Evolutionary conservation across 2,329 filamentous ascomycete species (phyloP).

Genomic region (Penicillium frequentans): DNA sequence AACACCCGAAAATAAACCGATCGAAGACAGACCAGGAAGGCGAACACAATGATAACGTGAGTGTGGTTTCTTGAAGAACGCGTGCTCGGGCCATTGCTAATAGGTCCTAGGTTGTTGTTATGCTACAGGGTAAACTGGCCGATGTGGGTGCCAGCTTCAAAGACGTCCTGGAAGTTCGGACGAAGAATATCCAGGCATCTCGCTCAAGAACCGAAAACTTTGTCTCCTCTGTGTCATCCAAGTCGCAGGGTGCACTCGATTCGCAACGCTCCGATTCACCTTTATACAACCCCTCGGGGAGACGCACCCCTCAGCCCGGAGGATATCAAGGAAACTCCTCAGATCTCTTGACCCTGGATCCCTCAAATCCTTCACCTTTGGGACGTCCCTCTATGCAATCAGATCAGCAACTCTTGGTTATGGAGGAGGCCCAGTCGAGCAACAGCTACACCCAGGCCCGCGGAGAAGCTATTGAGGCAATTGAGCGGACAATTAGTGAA

Average conservation of each 20-base stretch:
- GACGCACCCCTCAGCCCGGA: conserved; percentile 60
- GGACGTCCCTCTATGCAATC: conserved; percentile 57
- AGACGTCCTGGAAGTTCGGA: conserved; percentile 91
- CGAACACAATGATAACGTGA: conserved; percentile 92
- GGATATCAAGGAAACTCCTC: conserved; percentile 49
- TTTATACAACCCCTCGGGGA: conserved; percentile 78
- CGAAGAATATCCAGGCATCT: conserved; percentile 96
- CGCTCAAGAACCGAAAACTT: conserved; percentile 94
- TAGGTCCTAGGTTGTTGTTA: conserved; percentile 63
- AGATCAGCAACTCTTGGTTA: conserved; percentile 84
- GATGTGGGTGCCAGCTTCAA: conserved; percentile 96
- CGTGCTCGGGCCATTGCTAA: conserved; percentile 19
- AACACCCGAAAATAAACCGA: conserved; percentile 63
- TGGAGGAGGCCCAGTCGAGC: conserved; percentile 85
- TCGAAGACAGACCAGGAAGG: conserved; percentile 70
- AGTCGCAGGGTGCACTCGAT: conserved; percentile 63
- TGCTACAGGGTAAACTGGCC: conserved; percentile 86
- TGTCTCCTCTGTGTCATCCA: conserved; percentile 81
- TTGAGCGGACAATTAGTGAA: conserved; percentile 92
- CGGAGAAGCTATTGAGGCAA: conserved; percentile 93
- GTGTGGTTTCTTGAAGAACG: conserved; percentile 20
- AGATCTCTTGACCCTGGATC: conserved; percentile 82
- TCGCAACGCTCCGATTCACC: conserved; percentile 77
- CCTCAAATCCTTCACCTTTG: conserved; percentile 53
- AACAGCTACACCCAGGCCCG: conserved; percentile 92